These are phyloP conservation scores for Russula emetica DNA, from an alignment of 768 basidiomycete genomes.

Conservation along the genomic window DNA sequence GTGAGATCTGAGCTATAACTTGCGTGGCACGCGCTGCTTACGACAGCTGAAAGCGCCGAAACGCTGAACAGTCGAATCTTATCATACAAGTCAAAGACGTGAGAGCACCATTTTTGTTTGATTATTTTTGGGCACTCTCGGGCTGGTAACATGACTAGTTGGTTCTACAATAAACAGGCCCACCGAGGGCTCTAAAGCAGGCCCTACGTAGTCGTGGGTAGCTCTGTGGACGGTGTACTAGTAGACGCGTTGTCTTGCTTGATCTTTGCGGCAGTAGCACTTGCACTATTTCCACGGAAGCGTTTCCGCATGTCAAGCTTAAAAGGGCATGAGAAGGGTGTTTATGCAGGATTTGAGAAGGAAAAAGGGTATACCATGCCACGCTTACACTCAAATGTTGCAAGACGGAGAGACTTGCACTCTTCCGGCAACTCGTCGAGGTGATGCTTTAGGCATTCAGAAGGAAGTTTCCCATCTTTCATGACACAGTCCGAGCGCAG, in stretches of 20 bases:
- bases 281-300: conserved; percentile 68
- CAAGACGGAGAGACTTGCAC: conserved; percentile 73
- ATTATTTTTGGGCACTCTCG: too few species aligned
- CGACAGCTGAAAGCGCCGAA: background rate
- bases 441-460: conserved; percentile 78
- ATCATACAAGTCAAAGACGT: background rate
- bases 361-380: conserved; percentile 59
- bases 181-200: too few species aligned
- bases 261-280: conserved; percentile 35
- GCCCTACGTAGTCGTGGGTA: background rate
- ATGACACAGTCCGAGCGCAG: conserved; percentile 84
- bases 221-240: conserved; percentile 4
- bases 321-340: background rate
- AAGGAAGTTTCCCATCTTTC: conserved; percentile 73
- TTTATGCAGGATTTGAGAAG: conserved; percentile 5
- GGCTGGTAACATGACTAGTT: too few species aligned
- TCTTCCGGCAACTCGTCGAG: conserved; percentile 71
- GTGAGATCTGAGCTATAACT: background rate
- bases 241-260: conserved; percentile 7
- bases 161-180: too few species aligned
- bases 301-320: conserved; percentile 84
- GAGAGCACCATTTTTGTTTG: background rate
- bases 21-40: background rate
- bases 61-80: background rate
- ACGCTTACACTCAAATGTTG: conserved; percentile 87